Evolutionary conservation across 805 yeast genomes (phyloP).

Genomic region (Hanseniaspora meyeri): DNA sequence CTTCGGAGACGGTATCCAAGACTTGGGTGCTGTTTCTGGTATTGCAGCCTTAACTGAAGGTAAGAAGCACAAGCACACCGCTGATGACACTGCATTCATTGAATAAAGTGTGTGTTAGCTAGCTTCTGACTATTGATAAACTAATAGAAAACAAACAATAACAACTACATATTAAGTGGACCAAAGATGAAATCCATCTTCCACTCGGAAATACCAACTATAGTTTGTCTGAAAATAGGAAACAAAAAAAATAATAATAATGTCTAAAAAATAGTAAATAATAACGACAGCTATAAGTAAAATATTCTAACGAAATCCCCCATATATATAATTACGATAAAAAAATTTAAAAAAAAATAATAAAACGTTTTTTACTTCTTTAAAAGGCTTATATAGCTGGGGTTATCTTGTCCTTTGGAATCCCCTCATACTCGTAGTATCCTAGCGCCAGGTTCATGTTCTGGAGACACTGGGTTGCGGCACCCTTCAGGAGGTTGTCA

Average conservation of each 20-base stretch:
- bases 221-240: not conserved
- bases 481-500: slow-evolving; percentile 93
- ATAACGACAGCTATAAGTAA: not conserved
- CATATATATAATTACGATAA: too few species aligned
- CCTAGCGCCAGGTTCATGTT: slow-evolving; percentile 84
- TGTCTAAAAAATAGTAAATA: not conserved
- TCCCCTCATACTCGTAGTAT: slow-evolving; percentile 89
- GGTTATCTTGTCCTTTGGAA: slow-evolving; percentile 57
- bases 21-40: slow-evolving; percentile 14
- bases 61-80: slow-evolving; percentile 3
- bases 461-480: slow-evolving; percentile 96
- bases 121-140: too few species aligned
- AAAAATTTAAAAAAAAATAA: not conserved
- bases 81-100: slow-evolving; percentile 7
- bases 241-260: too few species aligned
- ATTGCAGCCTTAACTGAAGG: slow-evolving; percentile 14
- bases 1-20: slow-evolving; percentile 24
- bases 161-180: too few species aligned
- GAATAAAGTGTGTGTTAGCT: slow-evolving; percentile 1
- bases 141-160: not conserved
- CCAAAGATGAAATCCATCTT: too few species aligned
- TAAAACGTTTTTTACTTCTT: not conserved
- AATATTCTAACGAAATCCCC: too few species aligned
- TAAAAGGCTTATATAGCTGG: slow-evolving; percentile 29
- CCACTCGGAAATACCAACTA: not conserved